Evolutionary conservation across 2,329 filamentous ascomycete species (phyloP), one percentile per base, ranked within the genome.

Genomic region (Fulvia fulva): DNA sequence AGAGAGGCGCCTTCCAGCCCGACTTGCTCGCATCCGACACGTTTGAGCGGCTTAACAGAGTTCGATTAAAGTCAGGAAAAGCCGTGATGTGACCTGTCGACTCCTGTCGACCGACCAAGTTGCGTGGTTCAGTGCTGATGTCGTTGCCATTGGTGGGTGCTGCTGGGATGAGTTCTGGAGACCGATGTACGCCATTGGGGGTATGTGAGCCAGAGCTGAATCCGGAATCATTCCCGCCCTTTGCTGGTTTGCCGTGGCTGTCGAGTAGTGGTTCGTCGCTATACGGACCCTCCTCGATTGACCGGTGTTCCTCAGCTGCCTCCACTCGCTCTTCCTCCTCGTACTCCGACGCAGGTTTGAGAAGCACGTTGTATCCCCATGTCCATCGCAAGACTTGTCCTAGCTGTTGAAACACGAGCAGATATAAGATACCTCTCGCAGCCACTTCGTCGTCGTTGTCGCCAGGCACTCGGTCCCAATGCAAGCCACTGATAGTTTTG

Each of bases 321-420:
- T 87, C 85, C 58, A 86, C 83, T 12, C 81, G 77, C 41, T 83
- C 80, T 58, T 89, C 87, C 54, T 89, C 85, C 12, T 82, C 78
- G 68, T 90, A 90, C 62, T 83, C 83, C 51, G 87, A 85, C 65
- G 90, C 88, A 19, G 93, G 91, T 19, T 92, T 92, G n/a, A 99
- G 80, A 19, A 99, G 80, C 37, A 97, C 87, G 68, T 96, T 91
- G 74, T 96, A 97, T 11, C 94, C 94, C 94, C 94, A 99, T 63
- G 90, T 97, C 94, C 94, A 99, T 59, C 94, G 85, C 21, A 99
- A 87, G 25, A 97, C 80, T 75, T 99, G 94, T 22, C 94, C 94
- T 2, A 99, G 84, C 73, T 99, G 94, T 76, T 99, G 94, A 77
- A 99, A 99, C 65, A 99, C 95, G 61, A 99, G 81, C 11, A 99